These are phyloP conservation scores for Nyctanthes arbortristis DNA, from an alignment of 257 asterid species.

Conservation along the genomic window DNA sequence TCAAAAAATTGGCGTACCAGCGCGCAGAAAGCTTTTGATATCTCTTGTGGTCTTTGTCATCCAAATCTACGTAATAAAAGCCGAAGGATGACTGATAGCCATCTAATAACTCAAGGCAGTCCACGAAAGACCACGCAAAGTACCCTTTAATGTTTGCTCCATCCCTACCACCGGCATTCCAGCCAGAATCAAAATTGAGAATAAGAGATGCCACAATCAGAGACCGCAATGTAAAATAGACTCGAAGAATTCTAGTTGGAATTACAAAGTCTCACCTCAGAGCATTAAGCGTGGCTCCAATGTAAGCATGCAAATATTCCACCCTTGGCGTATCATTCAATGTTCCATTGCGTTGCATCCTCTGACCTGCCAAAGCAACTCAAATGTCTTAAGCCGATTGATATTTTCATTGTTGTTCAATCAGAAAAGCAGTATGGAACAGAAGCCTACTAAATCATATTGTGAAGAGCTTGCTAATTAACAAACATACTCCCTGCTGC, in stretches of 20 bases:
- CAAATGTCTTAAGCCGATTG: background rate
- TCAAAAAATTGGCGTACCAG: constrained; percentile 31
- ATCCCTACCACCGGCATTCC: constrained; percentile 21
- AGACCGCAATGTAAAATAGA: too few species aligned
- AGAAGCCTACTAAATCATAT: too few species aligned
- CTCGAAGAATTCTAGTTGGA: background rate
- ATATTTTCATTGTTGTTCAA: too few species aligned
- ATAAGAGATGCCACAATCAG: background rate
- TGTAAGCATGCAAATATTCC: constrained; percentile 46
- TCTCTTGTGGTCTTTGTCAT: constrained; percentile 27
- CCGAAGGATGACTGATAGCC: constrained; percentile 31
- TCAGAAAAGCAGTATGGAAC: too few species aligned
- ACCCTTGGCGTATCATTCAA: constrained; percentile 44
- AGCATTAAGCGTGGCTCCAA: constrained; percentile 48
- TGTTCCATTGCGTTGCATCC: constrained; percentile 35
- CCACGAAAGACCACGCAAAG: constrained; percentile 45
- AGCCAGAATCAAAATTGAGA: background rate
- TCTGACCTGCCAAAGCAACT: constrained; percentile 38
- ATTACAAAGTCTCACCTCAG: constrained; percentile 35
- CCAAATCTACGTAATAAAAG: constrained; percentile 36
- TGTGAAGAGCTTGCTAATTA: too few species aligned
- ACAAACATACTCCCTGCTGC: too few species aligned
- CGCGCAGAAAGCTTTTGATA: constrained; percentile 34
- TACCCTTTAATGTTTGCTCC: constrained; percentile 45
- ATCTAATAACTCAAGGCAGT: constrained; percentile 38